A percentile compares a stretch with the other conserved stretches of the same genome.
Evolutionary conservation across 2,329 filamentous ascomycete species (phyloP).

Genomic region (Trichothecium sympodiale): DNA sequence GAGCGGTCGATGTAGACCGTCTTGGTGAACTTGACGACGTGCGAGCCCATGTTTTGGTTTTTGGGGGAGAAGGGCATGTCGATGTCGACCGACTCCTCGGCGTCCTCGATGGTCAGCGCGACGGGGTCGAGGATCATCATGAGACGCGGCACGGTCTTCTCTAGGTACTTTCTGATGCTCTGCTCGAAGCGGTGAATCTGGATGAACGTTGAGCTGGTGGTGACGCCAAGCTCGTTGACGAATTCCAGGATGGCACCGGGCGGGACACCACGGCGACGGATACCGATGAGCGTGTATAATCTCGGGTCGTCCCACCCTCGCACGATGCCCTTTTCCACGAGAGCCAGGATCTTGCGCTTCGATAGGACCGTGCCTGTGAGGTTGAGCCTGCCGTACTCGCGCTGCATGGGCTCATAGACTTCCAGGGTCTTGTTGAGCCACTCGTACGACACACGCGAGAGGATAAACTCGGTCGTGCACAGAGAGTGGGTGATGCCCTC

Average conservation of each 20-base stretch:
- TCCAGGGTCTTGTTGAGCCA: constrained; percentile 74
- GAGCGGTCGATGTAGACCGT: constrained; percentile 71
- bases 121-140: constrained; percentile 86
- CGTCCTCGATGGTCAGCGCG: constrained; percentile 70
- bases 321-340: constrained; percentile 70
- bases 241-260: constrained; percentile 84
- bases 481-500: constrained; percentile 87
- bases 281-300: constrained; percentile 75
- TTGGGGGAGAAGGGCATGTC: constrained; percentile 77
- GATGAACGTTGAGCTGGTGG: constrained; percentile 69
- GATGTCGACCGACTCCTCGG: constrained; percentile 46
- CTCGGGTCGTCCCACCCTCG: constrained; percentile 86
- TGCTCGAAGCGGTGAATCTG: constrained; percentile 74
- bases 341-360: constrained; percentile 72
- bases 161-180: constrained; percentile 74
- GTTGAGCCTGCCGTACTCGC: constrained; percentile 60
- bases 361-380: constrained; percentile 77
- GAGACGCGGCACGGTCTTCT: constrained; percentile 75
- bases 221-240: constrained; percentile 83
- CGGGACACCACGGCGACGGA: constrained; percentile 76
- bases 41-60: constrained; percentile 56
- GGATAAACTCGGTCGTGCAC: constrained; percentile 87
- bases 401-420: constrained; percentile 87
- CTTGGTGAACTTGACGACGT: constrained; percentile 54
- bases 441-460: constrained; percentile 79